Percentiles rank a stretch among this genome's conserved stretches.
Evolutionary conservation across 805 yeast species (phyloP).

Genomic region (Lipomyces orientalis): DNA sequence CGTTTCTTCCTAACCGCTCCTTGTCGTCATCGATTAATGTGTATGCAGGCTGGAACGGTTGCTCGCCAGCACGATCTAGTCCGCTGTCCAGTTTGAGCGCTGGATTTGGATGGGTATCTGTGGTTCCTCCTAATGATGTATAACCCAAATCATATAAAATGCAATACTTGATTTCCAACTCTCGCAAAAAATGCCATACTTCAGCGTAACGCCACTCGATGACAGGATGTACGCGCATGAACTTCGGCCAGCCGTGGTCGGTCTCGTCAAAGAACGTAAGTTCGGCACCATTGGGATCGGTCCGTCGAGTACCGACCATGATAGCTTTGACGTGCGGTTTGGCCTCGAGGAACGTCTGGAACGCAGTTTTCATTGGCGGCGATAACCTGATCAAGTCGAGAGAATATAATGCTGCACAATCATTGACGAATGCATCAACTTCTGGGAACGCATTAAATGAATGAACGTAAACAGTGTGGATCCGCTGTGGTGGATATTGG

Average conservation of each 20-base stretch:
- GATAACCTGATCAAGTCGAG: constrained; percentile 53
- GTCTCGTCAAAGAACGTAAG: constrained; percentile 71
- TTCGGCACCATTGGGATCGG: constrained; percentile 80
- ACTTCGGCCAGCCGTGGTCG: constrained; percentile 90
- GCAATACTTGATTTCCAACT: constrained; percentile 70
- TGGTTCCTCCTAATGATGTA: constrained; percentile 85
- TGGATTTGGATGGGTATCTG: constrained; percentile 77
- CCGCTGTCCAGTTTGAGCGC: constrained; percentile 46
- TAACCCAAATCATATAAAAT: constrained; percentile 79
- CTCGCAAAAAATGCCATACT: constrained; percentile 81
- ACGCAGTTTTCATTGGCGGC: constrained; percentile 67
- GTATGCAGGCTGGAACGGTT: constrained; percentile 56
- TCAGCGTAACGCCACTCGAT: constrained; percentile 85
- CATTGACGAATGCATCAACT: constrained; percentile 66
- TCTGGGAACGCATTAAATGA: constrained; percentile 75
- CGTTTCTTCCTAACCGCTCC: constrained; percentile 57
- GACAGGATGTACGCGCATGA: constrained; percentile 84
- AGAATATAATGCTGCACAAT: constrained; percentile 60
- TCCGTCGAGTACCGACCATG: constrained; percentile 83
- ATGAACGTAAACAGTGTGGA: constrained; percentile 75
- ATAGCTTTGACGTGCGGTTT: constrained; percentile 69
- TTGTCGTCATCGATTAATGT: constrained; percentile 56
- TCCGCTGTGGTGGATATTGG: constrained; percentile 40
- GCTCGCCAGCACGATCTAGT: constrained; percentile 44
- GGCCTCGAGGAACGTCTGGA: constrained; percentile 60